These are phyloP conservation scores for Synchytrium microbalum DNA, from an alignment of 371 early-diverging fungal species.

Conservation along the genomic window DNA sequence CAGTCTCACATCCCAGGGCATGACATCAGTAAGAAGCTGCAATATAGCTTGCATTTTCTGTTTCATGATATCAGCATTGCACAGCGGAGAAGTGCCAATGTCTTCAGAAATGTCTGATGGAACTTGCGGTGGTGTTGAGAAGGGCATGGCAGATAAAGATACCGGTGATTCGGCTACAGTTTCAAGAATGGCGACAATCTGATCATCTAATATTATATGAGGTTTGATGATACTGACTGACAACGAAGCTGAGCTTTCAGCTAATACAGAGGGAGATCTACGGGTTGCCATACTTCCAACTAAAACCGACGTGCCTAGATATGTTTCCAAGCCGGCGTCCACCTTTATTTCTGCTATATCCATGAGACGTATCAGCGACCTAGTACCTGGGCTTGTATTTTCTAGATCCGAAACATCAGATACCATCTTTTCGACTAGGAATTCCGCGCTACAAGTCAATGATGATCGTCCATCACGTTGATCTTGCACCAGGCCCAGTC, in stretches of 20 bases:
- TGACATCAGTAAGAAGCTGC: not conserved
- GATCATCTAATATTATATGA: not conserved
- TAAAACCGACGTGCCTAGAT: not conserved
- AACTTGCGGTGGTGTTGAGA: too few relatives aligned
- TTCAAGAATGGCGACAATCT: not conserved
- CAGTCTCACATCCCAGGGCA: not conserved
- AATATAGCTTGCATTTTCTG: not conserved
- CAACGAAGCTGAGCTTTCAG: not conserved
- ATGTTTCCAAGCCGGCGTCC: not conserved
- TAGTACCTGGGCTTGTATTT: not conserved
- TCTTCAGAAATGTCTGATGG: not conserved
- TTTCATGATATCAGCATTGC: too few relatives aligned
- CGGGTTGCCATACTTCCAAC: not conserved
- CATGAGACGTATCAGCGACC: not conserved
- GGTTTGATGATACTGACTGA: not conserved
- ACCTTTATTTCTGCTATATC: not conserved
- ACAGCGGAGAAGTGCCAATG: not conserved
- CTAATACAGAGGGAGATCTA: not conserved
- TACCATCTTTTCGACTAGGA: not conserved
- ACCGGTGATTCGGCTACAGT: not conserved
- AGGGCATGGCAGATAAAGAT: too few relatives aligned
- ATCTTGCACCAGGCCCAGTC: not conserved
- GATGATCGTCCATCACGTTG: not conserved
- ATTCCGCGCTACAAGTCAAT: not conserved
- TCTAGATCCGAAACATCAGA: not conserved